A percentile compares a stretch with the other conserved stretches of the same genome.
These are phyloP conservation scores for Sporopachydermia quercuum DNA, from an alignment of 805 yeast genomes.

Conservation along the genomic window DNA sequence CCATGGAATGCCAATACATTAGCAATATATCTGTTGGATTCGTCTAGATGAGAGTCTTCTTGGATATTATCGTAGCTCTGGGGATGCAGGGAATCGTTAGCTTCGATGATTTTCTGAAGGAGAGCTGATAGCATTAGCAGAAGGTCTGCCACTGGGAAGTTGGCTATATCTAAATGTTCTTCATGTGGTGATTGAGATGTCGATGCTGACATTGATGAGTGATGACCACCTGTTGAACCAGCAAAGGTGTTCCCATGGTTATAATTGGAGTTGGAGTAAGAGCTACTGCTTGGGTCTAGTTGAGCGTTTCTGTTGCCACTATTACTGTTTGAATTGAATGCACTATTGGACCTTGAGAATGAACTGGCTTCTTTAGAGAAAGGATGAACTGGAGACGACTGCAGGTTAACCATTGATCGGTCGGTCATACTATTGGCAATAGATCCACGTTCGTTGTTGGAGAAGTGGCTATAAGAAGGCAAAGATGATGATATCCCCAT, in stretches of 20 bases:
- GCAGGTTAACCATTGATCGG: background rate
- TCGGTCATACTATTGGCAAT: background rate
- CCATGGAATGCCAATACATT: constrained; percentile 88
- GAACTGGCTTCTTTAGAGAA: no score
- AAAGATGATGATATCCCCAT: background rate
- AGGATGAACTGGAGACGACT: background rate
- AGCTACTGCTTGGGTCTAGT: no score
- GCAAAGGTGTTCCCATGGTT: constrained; percentile 5
- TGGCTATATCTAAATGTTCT: constrained; percentile 61
- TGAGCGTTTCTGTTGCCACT: no score
- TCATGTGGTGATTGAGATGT: constrained; percentile 16
- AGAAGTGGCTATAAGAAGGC: background rate
- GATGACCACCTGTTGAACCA: constrained; percentile 9
- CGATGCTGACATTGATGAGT: constrained; percentile 3
- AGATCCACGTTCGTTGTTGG: background rate
- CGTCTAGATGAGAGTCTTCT: constrained; percentile 14
- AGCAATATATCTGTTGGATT: constrained; percentile 35
- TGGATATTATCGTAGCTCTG: constrained; percentile 35
- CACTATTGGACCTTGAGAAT: no score
- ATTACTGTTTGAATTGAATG: no score
- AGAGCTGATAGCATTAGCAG: constrained; percentile 75
- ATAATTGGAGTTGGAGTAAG: constrained; percentile 5
- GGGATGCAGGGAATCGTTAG: constrained; percentile 74
- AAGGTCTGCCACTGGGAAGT: constrained; percentile 68
- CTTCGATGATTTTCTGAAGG: constrained; percentile 74